Percentiles rank a stretch among this genome's conserved stretches.
Evolutionary conservation across 2,329 filamentous ascomycete genomes (phyloP).

Genomic region (Coniochaeta sp.): DNA sequence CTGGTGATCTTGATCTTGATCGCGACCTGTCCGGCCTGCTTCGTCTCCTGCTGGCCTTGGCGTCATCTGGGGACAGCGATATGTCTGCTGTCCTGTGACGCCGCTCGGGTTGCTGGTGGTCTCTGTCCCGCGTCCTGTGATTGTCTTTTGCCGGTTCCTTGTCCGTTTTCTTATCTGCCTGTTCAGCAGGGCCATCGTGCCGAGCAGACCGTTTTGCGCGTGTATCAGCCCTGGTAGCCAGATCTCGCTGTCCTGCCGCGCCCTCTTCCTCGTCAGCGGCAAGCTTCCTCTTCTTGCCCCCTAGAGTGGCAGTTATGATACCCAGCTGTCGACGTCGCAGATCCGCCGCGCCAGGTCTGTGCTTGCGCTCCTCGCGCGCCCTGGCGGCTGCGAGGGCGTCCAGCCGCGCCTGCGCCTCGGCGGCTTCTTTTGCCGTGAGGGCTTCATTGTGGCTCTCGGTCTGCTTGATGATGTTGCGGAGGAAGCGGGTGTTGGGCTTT

Average conservation of each 20-base stretch:
- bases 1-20: neutral
- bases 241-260: neutral
- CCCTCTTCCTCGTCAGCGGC: neutral
- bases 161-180: neutral
- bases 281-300: slow-evolving; percentile 20
- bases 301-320: slow-evolving; percentile 52
- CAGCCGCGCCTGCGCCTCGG: slow-evolving; percentile 68
- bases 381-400: slow-evolving; percentile 47
- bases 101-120: no score
- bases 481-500: slow-evolving; percentile 86
- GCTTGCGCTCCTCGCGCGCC: slow-evolving; percentile 34
- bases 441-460: slow-evolving; percentile 86
- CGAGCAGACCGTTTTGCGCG: no score
- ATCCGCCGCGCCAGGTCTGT: slow-evolving; percentile 39
- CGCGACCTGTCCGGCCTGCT: neutral
- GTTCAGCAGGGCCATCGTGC: neutral
- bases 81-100: slow-evolving; percentile 3
- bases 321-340: slow-evolving; percentile 52
- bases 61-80: neutral
- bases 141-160: neutral
- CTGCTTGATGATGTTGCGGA: slow-evolving; percentile 81
- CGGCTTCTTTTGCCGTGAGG: slow-evolving; percentile 73
- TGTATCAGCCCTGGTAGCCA: no score
- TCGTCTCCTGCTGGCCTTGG: neutral
- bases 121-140: slow-evolving; percentile 3